Base-by-base conservation (phyloP, 2,329 filamentous ascomycete genomes). In the Samsoniella hepiali region DNA sequence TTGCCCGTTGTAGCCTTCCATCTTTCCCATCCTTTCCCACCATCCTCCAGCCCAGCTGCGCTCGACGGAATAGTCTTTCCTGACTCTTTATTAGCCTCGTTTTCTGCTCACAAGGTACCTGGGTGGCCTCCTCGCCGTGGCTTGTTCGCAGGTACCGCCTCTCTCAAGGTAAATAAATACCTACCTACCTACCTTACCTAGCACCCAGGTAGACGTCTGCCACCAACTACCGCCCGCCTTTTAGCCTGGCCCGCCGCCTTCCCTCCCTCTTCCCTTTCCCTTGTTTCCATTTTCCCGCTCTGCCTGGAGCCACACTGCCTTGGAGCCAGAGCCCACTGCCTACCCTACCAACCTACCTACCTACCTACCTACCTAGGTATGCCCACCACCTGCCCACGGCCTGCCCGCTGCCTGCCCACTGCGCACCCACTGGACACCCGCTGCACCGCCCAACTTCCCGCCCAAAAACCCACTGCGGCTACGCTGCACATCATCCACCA, bases 181-280 rank as follows among this genome's bases (percentile, higher is more conserved):
- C 22, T 22, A 22, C 22, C 22, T 22, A 22, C 22, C 22, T 22
- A 22, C 22, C 22, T 22, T 22, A 22, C 22, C 22, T 22, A 22
- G 22, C 22, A 22, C 22, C 22, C 13, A 56, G 38, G 38, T 29
- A 45, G 38, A 45, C 9, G 34, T 45, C 57, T 62, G 65, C 55
- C 61, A 54, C 38, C 50, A 53, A 61, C 36, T 49, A 63, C 65
- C 65, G 65, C 67, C 64, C 66, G 63, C 70, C 65, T 62, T 63
- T 65, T 58, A 66, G 70, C 68, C 71, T 69, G 71, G 64, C 65
- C 67, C 69, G 67, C 65, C 72, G 68, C 34, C 29, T 32, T 58
- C 44, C 42, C 45, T 31, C 36, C 53, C 15, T 51, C 45, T 36
- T 47, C 42, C 56, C 57, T 49, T 47, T 44, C 17, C 31, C 54